Evolutionary conservation across 768 basidiomycete species (phyloP), one percentile per base, ranked within the genome.

Genomic region (Trichaptum fuscoviolaceum): DNA sequence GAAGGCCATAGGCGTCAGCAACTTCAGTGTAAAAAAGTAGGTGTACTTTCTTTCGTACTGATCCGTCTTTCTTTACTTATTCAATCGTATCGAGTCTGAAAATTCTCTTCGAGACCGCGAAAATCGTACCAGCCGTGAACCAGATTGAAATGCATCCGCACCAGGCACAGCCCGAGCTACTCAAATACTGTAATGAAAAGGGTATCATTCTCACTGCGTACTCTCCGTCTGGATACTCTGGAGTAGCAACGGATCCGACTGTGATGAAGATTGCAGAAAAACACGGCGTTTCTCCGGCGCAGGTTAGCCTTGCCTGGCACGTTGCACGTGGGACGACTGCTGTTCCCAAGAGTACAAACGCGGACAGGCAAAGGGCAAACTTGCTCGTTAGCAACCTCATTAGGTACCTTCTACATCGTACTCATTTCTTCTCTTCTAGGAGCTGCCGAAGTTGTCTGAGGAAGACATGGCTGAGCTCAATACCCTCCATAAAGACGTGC

Each of bases 11-110:
- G 85, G 86, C 0, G 84, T 88, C 60, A 84, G 83, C 72, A 88
- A 88, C 72, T 87, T 87, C 70, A 84, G 83, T 5, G 75, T 85
- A 65, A 84, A 85, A 69, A 85, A 78, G 83, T 85, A 65, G 20
- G 80, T 72, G 15, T 63, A 42, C 18, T 23, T n/a, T 62, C 36
- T n/a, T 3, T 3, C 20, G 20, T 12, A 20, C 20, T 52, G 42
- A 20, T 7, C 20, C 12, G 26, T 27, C 1, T 1, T 23, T 52
- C 15, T 27, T 35, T 7, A 59, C 25, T 23, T n/a, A 66, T 59
- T 35, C 18, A 17, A 62, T 27, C 24, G 20, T 12, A 52, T 20
- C 17, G 57, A 74, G 75, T 63, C 68, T 76, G 6, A 72, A 73
- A 62, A 67, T 71, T 60, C 69, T 79, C 3, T 59, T 77, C 6